Percentiles rank a stretch among this genome's conserved stretches.
Conservation (phyloP, 2,329 filamentous ascomycete species). For the Penicillium capsulatum region DNA sequence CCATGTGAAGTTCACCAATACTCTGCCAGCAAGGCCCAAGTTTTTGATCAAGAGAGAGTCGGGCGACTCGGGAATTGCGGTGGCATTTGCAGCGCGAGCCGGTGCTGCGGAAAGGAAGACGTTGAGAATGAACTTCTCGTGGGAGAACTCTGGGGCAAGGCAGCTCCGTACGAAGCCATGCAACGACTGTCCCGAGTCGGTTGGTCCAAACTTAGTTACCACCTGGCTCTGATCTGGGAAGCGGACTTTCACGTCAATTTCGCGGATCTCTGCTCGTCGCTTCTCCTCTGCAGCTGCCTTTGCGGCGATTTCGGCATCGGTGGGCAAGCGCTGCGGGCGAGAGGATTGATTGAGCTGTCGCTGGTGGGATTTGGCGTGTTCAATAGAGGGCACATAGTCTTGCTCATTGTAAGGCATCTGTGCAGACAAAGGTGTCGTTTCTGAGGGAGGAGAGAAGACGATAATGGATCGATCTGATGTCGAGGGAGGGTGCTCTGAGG, state of each 20-base stretch:
- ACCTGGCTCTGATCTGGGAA: constrained; percentile 83
- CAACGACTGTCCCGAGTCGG: constrained; percentile 65
- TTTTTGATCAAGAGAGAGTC: constrained; percentile 60
- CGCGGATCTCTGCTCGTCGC: constrained; percentile 61
- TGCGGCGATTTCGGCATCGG: constrained; percentile 74
- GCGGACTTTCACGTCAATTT: constrained; percentile 72
- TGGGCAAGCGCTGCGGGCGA: constrained; percentile 72
- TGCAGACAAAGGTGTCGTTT: constrained; percentile 71
- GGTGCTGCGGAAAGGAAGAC: constrained; percentile 43
- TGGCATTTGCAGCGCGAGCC: constrained; percentile 21
- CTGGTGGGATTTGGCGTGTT: constrained; percentile 78
- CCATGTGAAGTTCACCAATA: constrained; percentile 75
- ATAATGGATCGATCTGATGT: constrained; percentile 49
- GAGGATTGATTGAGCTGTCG: constrained; percentile 70
- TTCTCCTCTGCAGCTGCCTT: constrained; percentile 63
- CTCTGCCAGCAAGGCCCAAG: constrained; percentile 65
- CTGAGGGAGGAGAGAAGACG: constrained; percentile 73
- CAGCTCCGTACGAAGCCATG: constrained; percentile 71
- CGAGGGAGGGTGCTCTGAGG: constrained; percentile 21
- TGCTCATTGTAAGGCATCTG: constrained; percentile 61
- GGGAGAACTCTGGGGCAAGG: constrained; percentile 55
- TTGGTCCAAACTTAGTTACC: constrained; percentile 64
- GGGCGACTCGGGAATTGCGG: constrained; percentile 45
- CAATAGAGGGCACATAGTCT: constrained; percentile 77
- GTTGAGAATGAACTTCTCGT: constrained; percentile 68